Evolutionary conservation across 495 filamentous ascomycete species (phyloP).

Genomic region (Penicillium dipodomyicola): DNA sequence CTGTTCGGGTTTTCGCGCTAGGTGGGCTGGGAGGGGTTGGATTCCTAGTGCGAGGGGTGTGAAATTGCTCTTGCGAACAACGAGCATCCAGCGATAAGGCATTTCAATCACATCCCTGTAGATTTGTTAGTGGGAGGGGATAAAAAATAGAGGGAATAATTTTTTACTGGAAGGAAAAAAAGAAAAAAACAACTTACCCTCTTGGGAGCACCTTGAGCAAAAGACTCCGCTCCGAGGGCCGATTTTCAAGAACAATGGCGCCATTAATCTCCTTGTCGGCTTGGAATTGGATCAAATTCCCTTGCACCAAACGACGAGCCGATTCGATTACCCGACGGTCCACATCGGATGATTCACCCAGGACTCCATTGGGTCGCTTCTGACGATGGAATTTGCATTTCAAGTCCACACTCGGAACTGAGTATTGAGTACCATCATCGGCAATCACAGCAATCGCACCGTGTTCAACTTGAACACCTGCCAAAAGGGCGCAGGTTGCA

Average conservation of each 20-base stretch:
- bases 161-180: no score
- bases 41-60: constrained; percentile 52
- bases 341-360: constrained; percentile 66
- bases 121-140: background rate
- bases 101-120: constrained; percentile 52
- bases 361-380: constrained; percentile 69
- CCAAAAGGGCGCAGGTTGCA: constrained; percentile 87
- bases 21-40: constrained; percentile 58
- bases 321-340: constrained; percentile 59
- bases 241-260: constrained; percentile 83
- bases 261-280: constrained; percentile 87
- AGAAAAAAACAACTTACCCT: constrained; percentile 59
- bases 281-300: constrained; percentile 86
- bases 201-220: constrained; percentile 83
- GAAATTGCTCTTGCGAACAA: constrained; percentile 53
- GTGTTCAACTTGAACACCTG: constrained; percentile 87
- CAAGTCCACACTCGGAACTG: constrained; percentile 83
- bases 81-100: constrained; percentile 55
- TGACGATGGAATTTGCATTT: constrained; percentile 90
- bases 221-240: constrained; percentile 59
- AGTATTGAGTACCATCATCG: constrained; percentile 89
- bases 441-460: constrained; percentile 81
- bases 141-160: no score
- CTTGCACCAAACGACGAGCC: constrained; percentile 63
- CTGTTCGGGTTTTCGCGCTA: constrained; percentile 48